Percentiles rank a stretch among this genome's conserved stretches.
Evolutionary conservation across 192 early-diverging fungal species (phyloP).

Genomic region (Backusella circina): DNA sequence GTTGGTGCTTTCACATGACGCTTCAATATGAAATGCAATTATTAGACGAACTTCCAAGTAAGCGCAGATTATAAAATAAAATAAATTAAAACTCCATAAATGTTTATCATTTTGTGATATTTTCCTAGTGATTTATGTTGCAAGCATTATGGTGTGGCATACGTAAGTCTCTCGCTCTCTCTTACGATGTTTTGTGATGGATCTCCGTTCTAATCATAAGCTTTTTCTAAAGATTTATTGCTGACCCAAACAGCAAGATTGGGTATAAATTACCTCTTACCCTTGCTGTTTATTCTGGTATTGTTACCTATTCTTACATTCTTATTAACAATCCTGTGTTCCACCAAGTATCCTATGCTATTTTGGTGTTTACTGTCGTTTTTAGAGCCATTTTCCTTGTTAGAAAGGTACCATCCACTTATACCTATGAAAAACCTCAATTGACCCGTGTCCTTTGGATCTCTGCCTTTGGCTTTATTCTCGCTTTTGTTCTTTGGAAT

Average conservation of each 20-base stretch:
- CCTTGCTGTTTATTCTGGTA: constrained; percentile 48
- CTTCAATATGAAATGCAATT: constrained; percentile 70
- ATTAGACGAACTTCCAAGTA: constrained; percentile 78
- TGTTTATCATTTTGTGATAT: background rate
- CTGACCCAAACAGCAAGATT: constrained; percentile 38
- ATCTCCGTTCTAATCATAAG: background rate
- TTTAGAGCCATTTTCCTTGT: constrained; percentile 43
- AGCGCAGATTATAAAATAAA: constrained; percentile 3
- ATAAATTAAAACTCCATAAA: background rate
- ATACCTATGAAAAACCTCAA: constrained; percentile 8
- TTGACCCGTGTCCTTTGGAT: constrained; percentile 32
- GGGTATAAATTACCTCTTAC: constrained; percentile 40
- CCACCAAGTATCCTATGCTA: constrained; percentile 60
- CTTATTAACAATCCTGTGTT: constrained; percentile 66
- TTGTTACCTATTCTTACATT: constrained; percentile 58
- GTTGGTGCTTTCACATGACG: constrained; percentile 76
- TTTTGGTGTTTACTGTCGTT: constrained; percentile 50
- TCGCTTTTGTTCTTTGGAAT: constrained; percentile 73
- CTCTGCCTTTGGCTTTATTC: constrained; percentile 41
- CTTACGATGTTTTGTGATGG: background rate
- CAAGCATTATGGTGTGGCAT: constrained; percentile 50
- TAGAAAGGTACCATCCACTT: constrained; percentile 23
- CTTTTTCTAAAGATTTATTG: constrained; percentile 38
- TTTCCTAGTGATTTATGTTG: constrained; percentile 52
- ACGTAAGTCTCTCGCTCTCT: constrained; percentile 21